Percentiles rank a stretch among this genome's conserved stretches.
Evolutionary conservation across 768 basidiomycete species (phyloP).

Genomic region (Psilocybe tampanensis): DNA sequence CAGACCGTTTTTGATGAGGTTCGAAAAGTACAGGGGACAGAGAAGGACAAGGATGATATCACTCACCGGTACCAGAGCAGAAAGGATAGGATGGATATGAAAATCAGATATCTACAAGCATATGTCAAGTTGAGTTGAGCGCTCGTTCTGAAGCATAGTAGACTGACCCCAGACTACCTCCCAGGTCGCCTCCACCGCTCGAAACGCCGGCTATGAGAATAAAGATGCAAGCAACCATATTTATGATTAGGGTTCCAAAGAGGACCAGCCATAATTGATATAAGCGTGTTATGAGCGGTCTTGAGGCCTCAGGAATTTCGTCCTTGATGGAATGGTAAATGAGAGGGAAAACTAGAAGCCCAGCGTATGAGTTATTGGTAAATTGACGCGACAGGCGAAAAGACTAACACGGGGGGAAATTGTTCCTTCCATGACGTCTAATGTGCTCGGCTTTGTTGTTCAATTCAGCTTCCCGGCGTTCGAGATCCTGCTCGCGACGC

Average conservation of each 20-base stretch:
- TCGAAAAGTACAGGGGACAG: constrained; percentile 10
- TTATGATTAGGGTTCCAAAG: constrained; percentile 76
- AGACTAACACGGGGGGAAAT: constrained; percentile 88
- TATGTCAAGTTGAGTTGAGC: constrained; percentile 25
- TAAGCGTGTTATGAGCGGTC: constrained; percentile 78
- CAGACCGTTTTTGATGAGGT: constrained; percentile 14
- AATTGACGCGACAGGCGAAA: constrained; percentile 5
- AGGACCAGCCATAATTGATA: constrained; percentile 96
- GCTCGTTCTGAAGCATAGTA: constrained; percentile 16
- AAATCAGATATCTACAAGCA: constrained; percentile 65
- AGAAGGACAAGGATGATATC: constrained; percentile 8
- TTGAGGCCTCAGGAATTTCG: constrained; percentile 85
- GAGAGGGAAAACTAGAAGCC: constrained; percentile 79
- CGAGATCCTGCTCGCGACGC: constrained; percentile 80
- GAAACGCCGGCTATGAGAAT: constrained; percentile 76
- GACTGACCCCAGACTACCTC: constrained; percentile 79
- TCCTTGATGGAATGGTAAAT: constrained; percentile 92
- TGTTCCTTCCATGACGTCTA: constrained; percentile 79
- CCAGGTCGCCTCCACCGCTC: constrained; percentile 80
- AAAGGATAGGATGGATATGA: constrained; percentile 83
- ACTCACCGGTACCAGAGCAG: constrained; percentile 92
- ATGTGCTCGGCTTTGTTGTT: constrained; percentile 69
- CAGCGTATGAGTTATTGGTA: constrained; percentile 4
- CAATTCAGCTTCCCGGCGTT: constrained; percentile 77
- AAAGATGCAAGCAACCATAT: constrained; percentile 89